phyloP scores from a whole-genome alignment of 768 basidiomycete species.

The Hypsizygus marmoreus region DNA sequence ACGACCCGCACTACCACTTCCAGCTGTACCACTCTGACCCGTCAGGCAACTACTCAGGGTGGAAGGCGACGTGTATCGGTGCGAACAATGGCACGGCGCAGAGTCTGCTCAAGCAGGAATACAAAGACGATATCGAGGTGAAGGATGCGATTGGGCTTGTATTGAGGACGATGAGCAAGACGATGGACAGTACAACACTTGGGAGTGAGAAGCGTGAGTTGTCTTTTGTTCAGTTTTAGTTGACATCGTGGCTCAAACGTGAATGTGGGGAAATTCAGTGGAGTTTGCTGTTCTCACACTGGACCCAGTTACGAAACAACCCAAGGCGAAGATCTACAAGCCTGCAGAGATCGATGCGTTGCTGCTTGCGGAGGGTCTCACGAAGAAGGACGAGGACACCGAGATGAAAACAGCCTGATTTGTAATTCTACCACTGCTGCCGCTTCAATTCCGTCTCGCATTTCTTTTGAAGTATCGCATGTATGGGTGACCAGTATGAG shows the following conservation, averaged over 20 bases:
- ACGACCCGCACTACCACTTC: conserved; percentile 94
- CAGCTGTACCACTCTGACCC: conserved; percentile 99
- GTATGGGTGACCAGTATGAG: not conserved
- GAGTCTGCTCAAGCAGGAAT: conserved; percentile 95
- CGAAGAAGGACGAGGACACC: conserved; percentile 83
- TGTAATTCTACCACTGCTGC: conserved; percentile 34
- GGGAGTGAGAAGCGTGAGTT: conserved; percentile 92
- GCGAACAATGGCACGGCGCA: conserved; percentile 97
- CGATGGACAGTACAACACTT: conserved; percentile 97
- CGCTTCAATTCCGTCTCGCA: conserved; percentile 17
- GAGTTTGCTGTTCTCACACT: conserved; percentile 95
- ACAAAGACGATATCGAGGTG: conserved; percentile 90
- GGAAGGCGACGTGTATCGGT: conserved; percentile 99
- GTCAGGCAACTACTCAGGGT: conserved; percentile 96
- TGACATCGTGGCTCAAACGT: too few species aligned
- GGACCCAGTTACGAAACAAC: conserved; percentile 73
- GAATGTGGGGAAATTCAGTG: too few species aligned
- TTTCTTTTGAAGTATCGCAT: not conserved
- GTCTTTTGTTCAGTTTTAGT: conserved; percentile 7
- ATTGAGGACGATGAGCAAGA: conserved; percentile 97
- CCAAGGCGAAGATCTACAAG: conserved; percentile 89
- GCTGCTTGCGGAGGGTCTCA: conserved; percentile 75
- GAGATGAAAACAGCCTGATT: conserved; percentile 67
- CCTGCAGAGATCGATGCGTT: conserved; percentile 88
- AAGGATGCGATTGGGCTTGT: conserved; percentile 93